phyloP scores from a whole-genome alignment of 192 early-diverging fungal genomes.

The Haplosporangium gracile region DNA sequence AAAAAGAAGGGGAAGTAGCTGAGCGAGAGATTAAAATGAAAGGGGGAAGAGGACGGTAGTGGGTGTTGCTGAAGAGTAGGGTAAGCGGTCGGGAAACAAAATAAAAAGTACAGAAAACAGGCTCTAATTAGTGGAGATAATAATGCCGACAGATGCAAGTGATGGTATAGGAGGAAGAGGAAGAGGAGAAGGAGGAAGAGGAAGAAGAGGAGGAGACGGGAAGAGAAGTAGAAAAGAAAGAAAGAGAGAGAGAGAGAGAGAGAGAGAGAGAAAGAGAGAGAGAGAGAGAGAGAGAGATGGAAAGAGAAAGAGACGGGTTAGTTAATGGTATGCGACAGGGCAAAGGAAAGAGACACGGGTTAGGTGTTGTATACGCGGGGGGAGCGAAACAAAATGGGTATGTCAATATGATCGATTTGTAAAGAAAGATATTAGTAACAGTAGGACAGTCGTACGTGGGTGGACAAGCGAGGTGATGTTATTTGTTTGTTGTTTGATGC shows the following conservation, averaged over 20 bases:
- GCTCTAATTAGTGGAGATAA: not conserved
- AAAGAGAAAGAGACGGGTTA: not conserved
- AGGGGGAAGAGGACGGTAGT: not conserved
- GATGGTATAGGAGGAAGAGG: too few relatives aligned
- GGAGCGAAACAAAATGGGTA: not conserved
- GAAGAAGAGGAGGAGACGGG: not conserved
- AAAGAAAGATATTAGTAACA: not conserved
- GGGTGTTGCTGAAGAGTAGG: not conserved
- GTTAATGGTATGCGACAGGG: not conserved
- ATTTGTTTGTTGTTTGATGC: not conserved
- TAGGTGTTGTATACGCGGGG: not conserved
- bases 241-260: not conserved
- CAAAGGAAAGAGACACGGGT: not conserved
- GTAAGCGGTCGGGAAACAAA: not conserved
- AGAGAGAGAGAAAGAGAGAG: not conserved
- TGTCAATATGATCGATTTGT: not conserved
- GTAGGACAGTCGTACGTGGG: not conserved
- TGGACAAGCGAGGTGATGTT: not conserved
- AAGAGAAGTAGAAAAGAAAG: not conserved
- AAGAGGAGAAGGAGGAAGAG: not conserved
- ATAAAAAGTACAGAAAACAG: slow-evolving; percentile 1
- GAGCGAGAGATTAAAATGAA: not conserved
- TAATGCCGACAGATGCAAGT: not conserved
- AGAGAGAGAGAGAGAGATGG: not conserved
- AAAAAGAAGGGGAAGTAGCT: not conserved